Evolutionary conservation across 139 green algal species (phyloP).

Genomic region (Chlorella vulgaris): DNA sequence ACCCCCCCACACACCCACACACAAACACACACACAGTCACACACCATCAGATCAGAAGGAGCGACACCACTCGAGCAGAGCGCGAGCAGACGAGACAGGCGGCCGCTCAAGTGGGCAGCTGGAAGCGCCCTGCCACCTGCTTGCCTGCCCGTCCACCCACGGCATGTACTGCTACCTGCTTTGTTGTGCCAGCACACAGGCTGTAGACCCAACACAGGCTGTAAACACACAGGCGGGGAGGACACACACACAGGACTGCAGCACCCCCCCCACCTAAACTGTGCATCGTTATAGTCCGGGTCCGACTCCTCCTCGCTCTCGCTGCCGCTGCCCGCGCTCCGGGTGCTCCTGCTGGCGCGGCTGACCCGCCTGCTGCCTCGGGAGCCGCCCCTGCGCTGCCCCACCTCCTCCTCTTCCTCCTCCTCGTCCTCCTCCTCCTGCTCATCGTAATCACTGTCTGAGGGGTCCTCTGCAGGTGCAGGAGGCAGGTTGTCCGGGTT

Average conservation of each 20-base stretch:
- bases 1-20: background rate
- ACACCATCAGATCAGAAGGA: no score
- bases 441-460: background rate
- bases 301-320: background rate
- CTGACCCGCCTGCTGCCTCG: background rate
- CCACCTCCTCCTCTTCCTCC: background rate
- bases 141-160: no score
- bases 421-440: constrained; percentile 6
- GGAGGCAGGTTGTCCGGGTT: no score
- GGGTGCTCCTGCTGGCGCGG: background rate
- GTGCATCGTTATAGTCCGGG: background rate
- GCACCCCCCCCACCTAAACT: no score
- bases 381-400: background rate
- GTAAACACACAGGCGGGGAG: background rate
- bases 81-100: no score
- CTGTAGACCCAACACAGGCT: background rate
- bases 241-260: no score
- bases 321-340: background rate
- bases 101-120: no score
- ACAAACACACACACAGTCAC: no score
- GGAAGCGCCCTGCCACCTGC: no score
- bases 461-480: background rate
- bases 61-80: background rate
- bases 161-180: no score
- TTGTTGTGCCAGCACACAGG: no score